Evolutionary conservation across 23 red algal species (phyloP).

Genomic region (Gracilaria caudata): DNA sequence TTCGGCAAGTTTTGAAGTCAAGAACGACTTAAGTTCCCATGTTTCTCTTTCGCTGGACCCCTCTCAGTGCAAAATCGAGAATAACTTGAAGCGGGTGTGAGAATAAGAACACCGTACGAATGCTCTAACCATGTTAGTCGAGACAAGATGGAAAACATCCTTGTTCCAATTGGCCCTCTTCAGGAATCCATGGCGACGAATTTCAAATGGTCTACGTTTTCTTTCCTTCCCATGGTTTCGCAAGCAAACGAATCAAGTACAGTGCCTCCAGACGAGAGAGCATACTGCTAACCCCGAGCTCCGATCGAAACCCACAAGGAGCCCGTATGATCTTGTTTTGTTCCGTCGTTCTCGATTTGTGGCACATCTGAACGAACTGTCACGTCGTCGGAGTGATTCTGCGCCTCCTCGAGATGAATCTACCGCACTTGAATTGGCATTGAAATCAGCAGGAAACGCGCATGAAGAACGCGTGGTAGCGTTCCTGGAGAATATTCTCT

Average conservation of each 20-base stretch:
- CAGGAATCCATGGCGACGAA: constrained; percentile 10
- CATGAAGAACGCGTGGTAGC: constrained; percentile 68
- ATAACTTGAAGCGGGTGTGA: too few species aligned
- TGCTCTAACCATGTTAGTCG: background rate
- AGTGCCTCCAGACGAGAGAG: constrained; percentile 3
- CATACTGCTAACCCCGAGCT: background rate
- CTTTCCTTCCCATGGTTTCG: background rate
- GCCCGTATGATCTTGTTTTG: constrained; percentile 51
- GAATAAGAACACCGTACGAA: too few species aligned
- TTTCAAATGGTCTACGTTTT: constrained; percentile 2
- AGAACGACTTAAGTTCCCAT: too few species aligned
- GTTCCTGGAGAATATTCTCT: constrained; percentile 25
- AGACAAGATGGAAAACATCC: constrained; percentile 1
- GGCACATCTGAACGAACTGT: constrained; percentile 59
- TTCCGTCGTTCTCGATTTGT: constrained; percentile 75
- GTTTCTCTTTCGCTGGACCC: too few species aligned
- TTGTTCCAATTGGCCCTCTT: constrained; percentile 24
- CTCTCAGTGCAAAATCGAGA: too few species aligned
- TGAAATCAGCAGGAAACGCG: constrained; percentile 41
- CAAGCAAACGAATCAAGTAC: background rate
- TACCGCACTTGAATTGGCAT: constrained; percentile 33
- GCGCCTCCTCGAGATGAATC: constrained; percentile 39
- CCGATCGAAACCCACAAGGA: constrained; percentile 15
- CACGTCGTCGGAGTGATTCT: background rate
- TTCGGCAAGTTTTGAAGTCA: too few species aligned